Evolutionary conservation across 345 rosid species (phyloP).

Genomic region (Angophora floribunda): DNA sequence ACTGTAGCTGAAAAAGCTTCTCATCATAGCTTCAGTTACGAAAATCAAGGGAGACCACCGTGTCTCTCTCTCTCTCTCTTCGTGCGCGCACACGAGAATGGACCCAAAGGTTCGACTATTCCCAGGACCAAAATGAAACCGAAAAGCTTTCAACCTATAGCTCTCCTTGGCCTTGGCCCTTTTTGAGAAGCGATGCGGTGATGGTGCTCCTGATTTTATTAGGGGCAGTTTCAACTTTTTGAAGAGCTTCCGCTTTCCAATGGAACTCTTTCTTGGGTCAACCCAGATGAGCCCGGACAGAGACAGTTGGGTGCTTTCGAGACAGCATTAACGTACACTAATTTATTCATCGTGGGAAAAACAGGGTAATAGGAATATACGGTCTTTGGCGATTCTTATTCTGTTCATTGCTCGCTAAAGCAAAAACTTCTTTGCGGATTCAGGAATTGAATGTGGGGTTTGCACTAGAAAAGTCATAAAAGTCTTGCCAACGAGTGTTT

Average conservation of each 20-base stretch:
- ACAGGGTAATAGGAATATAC: background rate
- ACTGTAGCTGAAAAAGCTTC: background rate
- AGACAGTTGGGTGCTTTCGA: background rate
- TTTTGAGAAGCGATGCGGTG: background rate
- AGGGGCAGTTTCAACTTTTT: background rate
- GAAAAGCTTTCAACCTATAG: background rate
- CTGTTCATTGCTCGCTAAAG: background rate
- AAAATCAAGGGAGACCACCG: background rate
- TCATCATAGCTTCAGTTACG: background rate
- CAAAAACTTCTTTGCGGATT: background rate
- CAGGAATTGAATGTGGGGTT: background rate
- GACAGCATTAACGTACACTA: background rate
- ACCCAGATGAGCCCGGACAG: background rate
- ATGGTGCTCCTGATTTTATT: background rate
- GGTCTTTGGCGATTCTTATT: background rate
- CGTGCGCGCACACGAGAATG: background rate
- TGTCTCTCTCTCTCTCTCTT: background rate
- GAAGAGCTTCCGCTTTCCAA: background rate
- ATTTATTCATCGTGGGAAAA: background rate
- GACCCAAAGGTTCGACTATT: background rate
- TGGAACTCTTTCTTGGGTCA: background rate
- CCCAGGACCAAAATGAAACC: background rate
- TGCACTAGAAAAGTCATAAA: background rate
- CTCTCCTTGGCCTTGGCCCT: background rate
- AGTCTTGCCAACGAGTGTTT: background rate